Base-by-base conservation (phyloP, 768 basidiomycete genomes). In the Leccinum subgranulosum region DNA sequence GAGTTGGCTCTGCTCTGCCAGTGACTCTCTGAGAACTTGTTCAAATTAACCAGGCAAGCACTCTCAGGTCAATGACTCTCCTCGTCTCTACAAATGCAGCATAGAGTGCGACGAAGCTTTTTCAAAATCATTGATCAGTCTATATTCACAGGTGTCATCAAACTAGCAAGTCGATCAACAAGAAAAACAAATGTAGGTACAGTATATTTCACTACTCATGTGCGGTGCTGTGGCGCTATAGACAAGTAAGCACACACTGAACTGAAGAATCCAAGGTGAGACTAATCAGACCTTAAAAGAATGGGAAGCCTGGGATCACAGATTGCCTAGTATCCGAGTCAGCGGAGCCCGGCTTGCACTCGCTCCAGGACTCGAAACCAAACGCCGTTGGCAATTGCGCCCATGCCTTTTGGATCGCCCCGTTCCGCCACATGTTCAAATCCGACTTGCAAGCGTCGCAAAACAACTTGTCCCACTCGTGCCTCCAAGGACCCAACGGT, bases 401-500 rank as follows among this genome's bases (percentile, higher is more conserved):
- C 64, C 64, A 65, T 3, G 64, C 51, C 39, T 47, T 55, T 31
- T 56, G 60, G 2, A 59, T 56, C 17, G 39, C 51, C 2, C 6
- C 15, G 15, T 51, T 48, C n/a, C 54, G 57, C 51, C 45, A 52
- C 21, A 12, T 25, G 4, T 27, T 51, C 46, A 62, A 10, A 29
- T 46, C 29, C 15, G 46, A 9, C 39, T 51, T 61, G 5, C 60
- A 61, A 14, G 60, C 49, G 1, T 31, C 34, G 49, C 64, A 65
- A 50, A 65, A 62, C 27, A 41, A 15, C 5, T 50, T 49, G 49
- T 59, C 51, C 64, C 64, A 65, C 45, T 66, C 57, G 0, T n/a
- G 21, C 33, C 55, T 53, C 64, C 64, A 65, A 23, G 47, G 36
- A 19, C 53, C 54, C 19, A 65, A 49, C 0, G 64, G 60, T 3